A percentile compares a stretch with the other conserved stretches of the same genome.
These are phyloP conservation scores for Vitis cinerea DNA, from an alignment of 164 flowering plant species.

Conservation along the genomic window DNA sequence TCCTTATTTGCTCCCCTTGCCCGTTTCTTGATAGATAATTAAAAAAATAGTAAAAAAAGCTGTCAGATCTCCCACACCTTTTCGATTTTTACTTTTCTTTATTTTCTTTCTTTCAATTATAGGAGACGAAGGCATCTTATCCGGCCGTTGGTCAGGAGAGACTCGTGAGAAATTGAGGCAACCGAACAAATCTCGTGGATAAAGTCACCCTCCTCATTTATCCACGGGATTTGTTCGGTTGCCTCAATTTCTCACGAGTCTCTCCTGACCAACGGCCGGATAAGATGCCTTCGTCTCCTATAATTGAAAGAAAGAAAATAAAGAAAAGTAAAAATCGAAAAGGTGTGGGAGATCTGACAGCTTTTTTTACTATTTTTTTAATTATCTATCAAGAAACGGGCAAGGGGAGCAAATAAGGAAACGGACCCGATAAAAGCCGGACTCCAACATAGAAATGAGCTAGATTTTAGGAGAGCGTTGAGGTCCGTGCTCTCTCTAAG, in stretches of 20 bases:
- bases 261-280: conserved; percentile 7
- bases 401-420: neutral
- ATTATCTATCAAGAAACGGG: conserved; percentile 1
- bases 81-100: too few relatives aligned
- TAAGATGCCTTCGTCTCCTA: neutral
- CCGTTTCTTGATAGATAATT: too few relatives aligned
- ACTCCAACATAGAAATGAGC: conserved; percentile 27
- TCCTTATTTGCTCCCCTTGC: too few relatives aligned
- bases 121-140: too few relatives aligned
- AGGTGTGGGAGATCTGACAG: conserved; percentile 21
- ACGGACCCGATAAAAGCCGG: conserved; percentile 38
- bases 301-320: too few relatives aligned
- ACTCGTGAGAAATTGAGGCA: too few relatives aligned
- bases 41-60: too few relatives aligned
- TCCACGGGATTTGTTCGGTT: neutral
- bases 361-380: conserved; percentile 3
- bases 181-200: too few relatives aligned
- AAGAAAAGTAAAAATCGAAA: neutral
- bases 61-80: too few relatives aligned
- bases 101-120: too few relatives aligned
- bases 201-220: too few relatives aligned
- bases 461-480: conserved; percentile 32
- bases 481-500: conserved; percentile 27
- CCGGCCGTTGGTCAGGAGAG: too few relatives aligned
- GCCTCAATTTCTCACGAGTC: conserved; percentile 2